Evolutionary conservation across 2,329 filamentous ascomycete species (phyloP), one percentile per base, ranked within the genome.

Genomic region (Fusarium sp.): DNA sequence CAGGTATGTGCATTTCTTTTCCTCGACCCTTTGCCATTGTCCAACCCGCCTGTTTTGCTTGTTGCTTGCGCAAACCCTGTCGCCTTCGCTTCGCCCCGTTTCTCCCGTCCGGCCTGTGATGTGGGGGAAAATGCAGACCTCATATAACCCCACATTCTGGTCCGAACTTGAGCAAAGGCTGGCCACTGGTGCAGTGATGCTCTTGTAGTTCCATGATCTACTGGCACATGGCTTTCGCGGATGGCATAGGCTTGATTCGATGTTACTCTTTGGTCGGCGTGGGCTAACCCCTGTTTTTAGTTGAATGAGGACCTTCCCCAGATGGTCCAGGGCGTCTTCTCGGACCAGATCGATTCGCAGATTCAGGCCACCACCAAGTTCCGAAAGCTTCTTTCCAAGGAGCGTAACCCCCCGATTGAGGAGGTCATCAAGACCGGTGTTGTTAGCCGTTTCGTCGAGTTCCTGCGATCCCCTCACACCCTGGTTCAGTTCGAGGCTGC

Each of bases 351-450:
- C 81, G 96, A 99, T 78, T 88, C 92, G 73, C 96, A 99, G 83
- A 99, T 99, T 74, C 90, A 95, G 82, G 94, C 95, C 59, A 99
- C 96, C 26, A 99, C 96, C 73, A 97, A 97, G 81, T 99, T 99
- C 86, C 88, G 96, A 79, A 99, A 99, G 86, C 88, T 99, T 40
- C 86, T 99, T 26, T 97, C 94, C 71, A 99, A 99, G 85, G 96
- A 99, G 85, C 93, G 96, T 77, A 99, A 99, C 84, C 96, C 96
- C 45, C 96, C 96, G 44, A 99, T 99, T 78, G 96, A 99, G 84
- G 94, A 96, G 78, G 96, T 99, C 73, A 99, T 99, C 82, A 97
- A 98, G 87, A 98, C 96, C 61, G 96, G 96, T 76, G 96, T 99
- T 69, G 96, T 99, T 71, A 91, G 89, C 84, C 92, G 96, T 77